These are phyloP conservation scores for Edaphochlamys debaryana DNA, from an alignment of 139 green algal species.

Conservation along the genomic window DNA sequence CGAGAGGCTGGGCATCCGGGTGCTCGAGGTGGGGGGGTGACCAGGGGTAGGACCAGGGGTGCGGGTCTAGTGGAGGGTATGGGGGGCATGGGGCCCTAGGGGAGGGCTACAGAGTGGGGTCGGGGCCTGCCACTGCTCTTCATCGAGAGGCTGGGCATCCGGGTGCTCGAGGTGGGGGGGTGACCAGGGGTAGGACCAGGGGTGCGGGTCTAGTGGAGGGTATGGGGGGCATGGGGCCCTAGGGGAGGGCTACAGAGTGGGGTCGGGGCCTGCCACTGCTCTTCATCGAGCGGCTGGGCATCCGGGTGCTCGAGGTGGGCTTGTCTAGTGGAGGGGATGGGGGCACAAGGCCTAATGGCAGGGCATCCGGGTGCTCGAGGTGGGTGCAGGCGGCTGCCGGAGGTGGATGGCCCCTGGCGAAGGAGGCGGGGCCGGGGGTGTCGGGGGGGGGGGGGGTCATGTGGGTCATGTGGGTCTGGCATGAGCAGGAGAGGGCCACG, in stretches of 20 bases:
- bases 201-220: not conserved
- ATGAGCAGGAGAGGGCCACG: too few species aligned
- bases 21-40: slow-evolving; percentile 67
- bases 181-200: too few species aligned
- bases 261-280: slow-evolving; percentile 61
- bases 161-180: slow-evolving; percentile 70
- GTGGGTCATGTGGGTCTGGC: too few species aligned
- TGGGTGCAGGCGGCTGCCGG: too few species aligned
- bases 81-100: not conserved
- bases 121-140: slow-evolving; percentile 68
- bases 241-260: not conserved
- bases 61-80: not conserved
- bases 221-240: not conserved
- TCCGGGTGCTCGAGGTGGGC: slow-evolving; percentile 75
- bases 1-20: slow-evolving; percentile 68
- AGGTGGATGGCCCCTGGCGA: not conserved
- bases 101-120: not conserved
- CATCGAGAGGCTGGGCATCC: slow-evolving; percentile 70
- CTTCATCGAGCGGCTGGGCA: slow-evolving; percentile 68
- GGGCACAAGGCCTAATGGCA: not conserved
- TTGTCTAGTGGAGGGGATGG: not conserved
- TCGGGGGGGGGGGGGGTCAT: too few species aligned
- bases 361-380: not conserved
- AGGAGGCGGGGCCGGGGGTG: too few species aligned
- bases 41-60: too few species aligned